Conservation (phyloP, 2,329 filamentous ascomycete genomes). For the Lasiodiplodia sp. region DNA sequence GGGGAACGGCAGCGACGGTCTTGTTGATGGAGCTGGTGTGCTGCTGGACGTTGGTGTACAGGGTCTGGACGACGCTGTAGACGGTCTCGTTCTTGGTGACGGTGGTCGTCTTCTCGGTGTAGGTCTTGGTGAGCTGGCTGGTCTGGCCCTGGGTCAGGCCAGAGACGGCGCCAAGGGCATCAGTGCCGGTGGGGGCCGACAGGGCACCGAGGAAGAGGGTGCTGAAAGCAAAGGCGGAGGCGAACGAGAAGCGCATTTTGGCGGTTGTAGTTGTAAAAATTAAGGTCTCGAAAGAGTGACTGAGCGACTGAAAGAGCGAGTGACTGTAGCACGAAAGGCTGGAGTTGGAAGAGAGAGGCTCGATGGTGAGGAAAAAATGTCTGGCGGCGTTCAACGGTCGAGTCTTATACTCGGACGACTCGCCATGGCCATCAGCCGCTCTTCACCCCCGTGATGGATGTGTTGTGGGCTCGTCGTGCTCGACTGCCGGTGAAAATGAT, state of each 20-base stretch:
- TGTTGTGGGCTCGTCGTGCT: constrained; percentile 15
- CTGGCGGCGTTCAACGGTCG: constrained; percentile 7
- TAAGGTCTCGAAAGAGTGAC: constrained; percentile 30
- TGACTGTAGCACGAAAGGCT: constrained; percentile 25
- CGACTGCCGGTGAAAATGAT: constrained; percentile 24
- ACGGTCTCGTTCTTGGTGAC: constrained; percentile 27
- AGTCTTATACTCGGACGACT: constrained; percentile 29
- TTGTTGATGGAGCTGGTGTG: constrained; percentile 31
- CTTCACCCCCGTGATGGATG: constrained; percentile 14
- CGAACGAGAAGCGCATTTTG: constrained; percentile 31
- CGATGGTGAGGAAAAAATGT: constrained; percentile 29
- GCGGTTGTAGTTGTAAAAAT: constrained; percentile 22
- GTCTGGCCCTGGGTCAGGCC: constrained; percentile 9
- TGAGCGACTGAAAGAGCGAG: constrained; percentile 18
- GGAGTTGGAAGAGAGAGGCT: constrained; percentile 27
- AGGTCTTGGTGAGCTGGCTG: constrained; percentile 17
- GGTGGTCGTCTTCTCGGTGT: constrained; percentile 26
- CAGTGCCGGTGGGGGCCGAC: constrained; percentile 27
- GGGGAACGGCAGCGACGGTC: constrained; percentile 21
- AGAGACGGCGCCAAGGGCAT: constrained; percentile 8
- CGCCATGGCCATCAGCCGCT: constrained; percentile 19
- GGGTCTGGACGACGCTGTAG: constrained; percentile 23
- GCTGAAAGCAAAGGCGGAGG: constrained; percentile 29
- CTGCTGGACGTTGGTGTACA: constrained; percentile 29
- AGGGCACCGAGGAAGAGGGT: constrained; percentile 31